phyloP scores from a whole-genome alignment of 1,139 yeast genomes.

The Pichia sp. region DNA sequence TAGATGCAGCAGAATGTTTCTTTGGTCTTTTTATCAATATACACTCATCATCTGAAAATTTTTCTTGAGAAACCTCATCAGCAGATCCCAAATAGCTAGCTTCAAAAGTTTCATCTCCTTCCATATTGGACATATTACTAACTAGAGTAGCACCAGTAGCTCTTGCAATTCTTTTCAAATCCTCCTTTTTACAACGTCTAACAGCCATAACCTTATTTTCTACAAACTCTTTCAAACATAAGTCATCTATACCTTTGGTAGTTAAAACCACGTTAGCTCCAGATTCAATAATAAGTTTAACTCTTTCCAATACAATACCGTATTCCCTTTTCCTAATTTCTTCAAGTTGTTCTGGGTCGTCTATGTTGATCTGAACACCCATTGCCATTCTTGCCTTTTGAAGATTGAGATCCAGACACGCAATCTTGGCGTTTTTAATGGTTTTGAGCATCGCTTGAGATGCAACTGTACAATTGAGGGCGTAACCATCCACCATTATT shows the following conservation, averaged over 20 bases:
- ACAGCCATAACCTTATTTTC: slow-evolving; percentile 97
- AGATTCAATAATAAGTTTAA: slow-evolving; percentile 75
- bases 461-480: slow-evolving; percentile 94
- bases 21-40: slow-evolving; percentile 90
- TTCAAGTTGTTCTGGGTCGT: slow-evolving; percentile 88
- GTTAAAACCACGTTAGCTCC: slow-evolving; percentile 97
- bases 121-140: slow-evolving; percentile 82
- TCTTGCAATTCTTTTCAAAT: slow-evolving; percentile 90
- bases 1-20: slow-evolving; percentile 87
- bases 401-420: slow-evolving; percentile 86
- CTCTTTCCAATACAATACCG: slow-evolving; percentile 83
- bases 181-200: slow-evolving; percentile 96
- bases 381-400: slow-evolving; percentile 97
- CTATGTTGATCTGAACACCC: slow-evolving; percentile 96
- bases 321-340: slow-evolving; percentile 92
- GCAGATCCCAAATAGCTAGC: slow-evolving; percentile 80
- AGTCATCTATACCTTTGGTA: slow-evolving; percentile 96
- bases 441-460: slow-evolving; percentile 92
- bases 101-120: slow-evolving; percentile 97
- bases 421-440: slow-evolving; percentile 72
- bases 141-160: slow-evolving; percentile 96
- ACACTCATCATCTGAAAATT: slow-evolving; percentile 95
- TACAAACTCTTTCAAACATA: slow-evolving; percentile 90
- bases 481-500: slow-evolving; percentile 84
- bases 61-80: slow-evolving; percentile 85